Evolutionary conservation across 345 rosid genomes (phyloP), one percentile per base, ranked within the genome.

Genomic region (Salix caprea): DNA sequence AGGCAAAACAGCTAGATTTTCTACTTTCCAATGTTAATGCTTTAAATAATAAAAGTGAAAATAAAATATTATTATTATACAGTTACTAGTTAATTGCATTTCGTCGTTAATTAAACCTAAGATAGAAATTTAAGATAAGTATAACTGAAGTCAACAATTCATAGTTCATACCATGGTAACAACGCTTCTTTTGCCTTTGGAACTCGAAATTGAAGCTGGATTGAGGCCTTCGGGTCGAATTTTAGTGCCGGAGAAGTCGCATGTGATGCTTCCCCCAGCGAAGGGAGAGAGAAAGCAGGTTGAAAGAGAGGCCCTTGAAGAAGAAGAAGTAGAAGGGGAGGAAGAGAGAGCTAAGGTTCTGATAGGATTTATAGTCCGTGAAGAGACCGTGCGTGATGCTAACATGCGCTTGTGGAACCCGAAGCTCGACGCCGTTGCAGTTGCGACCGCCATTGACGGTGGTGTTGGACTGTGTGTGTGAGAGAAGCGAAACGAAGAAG

Each of bases 181-280:
- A 65, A 90, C 93, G 52, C 89, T 87, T 52, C 97, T 87, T 78
- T 80, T 95, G 50, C 91, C 87, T 36, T 85, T 90, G 8, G 91
- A 88, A 23, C 86, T 81, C 61, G 88, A 79, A 30, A 83, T 50
- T 30, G 84, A 79, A n/a, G 84, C 85, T 32, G 90, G 91, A 46
- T 85, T 75, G 79, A 89, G 88, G 52, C 81, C 68, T 10, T 80
- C 80, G 2, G 90, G 72, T 58, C 88, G 91, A 82, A 88, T 56
- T 74, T 87, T 91, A 21, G 67, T 32, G 30, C 97, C 93, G 44
- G 85, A 82, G 69, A 88, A 85, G 28, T 88, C 92, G 23, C 86
- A 79, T 32, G 83, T 78, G 81, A 75, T 77, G 88, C 94, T 86
- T 28, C 91, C 87, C 69, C 77, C 77, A 32, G 82, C 61, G 71